Conservation (phyloP, 1,284 basidiomycete genomes). For the Ustilago hordei region DNA sequence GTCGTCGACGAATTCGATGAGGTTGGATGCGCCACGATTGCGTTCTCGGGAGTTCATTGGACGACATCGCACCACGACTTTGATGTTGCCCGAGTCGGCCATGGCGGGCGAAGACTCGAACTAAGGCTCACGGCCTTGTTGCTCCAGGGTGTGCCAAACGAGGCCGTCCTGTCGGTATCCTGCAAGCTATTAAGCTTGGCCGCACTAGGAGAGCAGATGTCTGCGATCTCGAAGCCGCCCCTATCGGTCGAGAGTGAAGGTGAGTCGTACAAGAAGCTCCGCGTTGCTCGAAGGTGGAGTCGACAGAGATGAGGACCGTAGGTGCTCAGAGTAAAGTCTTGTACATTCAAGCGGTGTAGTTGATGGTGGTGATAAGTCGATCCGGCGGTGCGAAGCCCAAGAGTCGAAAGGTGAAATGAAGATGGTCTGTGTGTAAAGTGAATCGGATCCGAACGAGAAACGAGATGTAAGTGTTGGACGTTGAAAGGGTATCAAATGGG, state of each 20-base stretch:
- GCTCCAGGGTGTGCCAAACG: too few relatives aligned
- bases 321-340: too few relatives aligned
- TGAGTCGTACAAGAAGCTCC: too few relatives aligned
- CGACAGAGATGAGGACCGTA: too few relatives aligned
- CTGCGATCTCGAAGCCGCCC: too few relatives aligned
- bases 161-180: too few relatives aligned
- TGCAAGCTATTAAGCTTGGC: not conserved
- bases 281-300: too few relatives aligned
- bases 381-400: not conserved
- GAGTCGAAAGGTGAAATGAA: not conserved
- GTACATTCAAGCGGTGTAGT: too few relatives aligned
- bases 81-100: conserved; percentile 68
- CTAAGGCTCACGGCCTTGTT: not conserved
- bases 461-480: not conserved
- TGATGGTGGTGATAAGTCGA: not conserved
- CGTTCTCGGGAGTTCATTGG: conserved; percentile 63
- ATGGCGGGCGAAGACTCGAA: conserved; percentile 29
- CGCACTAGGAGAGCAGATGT: too few relatives aligned
- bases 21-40: conserved; percentile 59
- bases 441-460: not conserved
- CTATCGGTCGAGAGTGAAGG: too few relatives aligned
- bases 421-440: not conserved
- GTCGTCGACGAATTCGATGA: conserved; percentile 58
- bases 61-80: conserved; percentile 66
- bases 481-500: conserved; percentile 18